Evolutionary conservation across 2,329 filamentous ascomycete species (phyloP).

Genomic region (Aspergillus costaricaensis): DNA sequence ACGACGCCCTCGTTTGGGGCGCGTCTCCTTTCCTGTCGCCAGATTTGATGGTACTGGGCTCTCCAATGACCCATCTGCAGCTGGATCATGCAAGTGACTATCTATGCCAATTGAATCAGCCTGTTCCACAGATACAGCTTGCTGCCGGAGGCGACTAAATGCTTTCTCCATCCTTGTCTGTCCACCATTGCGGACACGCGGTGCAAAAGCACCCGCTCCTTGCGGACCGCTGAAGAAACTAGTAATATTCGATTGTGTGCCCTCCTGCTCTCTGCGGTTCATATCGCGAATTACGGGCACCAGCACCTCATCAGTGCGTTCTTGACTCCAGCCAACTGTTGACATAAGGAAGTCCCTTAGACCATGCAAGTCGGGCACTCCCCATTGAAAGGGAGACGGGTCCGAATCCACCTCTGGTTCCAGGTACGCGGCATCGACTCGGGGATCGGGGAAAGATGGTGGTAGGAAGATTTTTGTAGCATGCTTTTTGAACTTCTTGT

Average conservation of each 20-base stretch:
- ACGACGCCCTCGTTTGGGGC: constrained; percentile 19
- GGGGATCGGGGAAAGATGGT: constrained; percentile 71
- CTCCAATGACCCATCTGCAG: constrained; percentile 4
- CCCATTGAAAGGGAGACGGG: constrained; percentile 86
- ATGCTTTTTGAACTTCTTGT: constrained; percentile 84
- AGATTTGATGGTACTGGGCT: not conserved
- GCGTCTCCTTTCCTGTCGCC: constrained; percentile 15
- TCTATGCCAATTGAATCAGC: not conserved
- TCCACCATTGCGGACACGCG: constrained; percentile 62
- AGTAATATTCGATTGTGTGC: constrained; percentile 96
- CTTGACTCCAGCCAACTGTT: constrained; percentile 89
- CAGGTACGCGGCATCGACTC: constrained; percentile 81
- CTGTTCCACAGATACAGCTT: constrained; percentile 43
- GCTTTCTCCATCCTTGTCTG: constrained; percentile 77
- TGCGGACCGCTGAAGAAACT: constrained; percentile 74
- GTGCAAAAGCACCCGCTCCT: constrained; percentile 66
- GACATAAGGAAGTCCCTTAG: constrained; percentile 82
- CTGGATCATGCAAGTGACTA: not conserved
- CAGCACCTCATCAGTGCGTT: constrained; percentile 91
- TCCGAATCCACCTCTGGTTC: constrained; percentile 81
- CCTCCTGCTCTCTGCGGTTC: constrained; percentile 83
- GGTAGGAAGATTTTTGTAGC: constrained; percentile 85
- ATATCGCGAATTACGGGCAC: constrained; percentile 95
- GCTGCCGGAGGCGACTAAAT: constrained; percentile 65
- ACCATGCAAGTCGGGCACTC: constrained; percentile 86